Evolutionary conservation across 345 rosid species (phyloP).

Genomic region (Lepidium aucheri): DNA sequence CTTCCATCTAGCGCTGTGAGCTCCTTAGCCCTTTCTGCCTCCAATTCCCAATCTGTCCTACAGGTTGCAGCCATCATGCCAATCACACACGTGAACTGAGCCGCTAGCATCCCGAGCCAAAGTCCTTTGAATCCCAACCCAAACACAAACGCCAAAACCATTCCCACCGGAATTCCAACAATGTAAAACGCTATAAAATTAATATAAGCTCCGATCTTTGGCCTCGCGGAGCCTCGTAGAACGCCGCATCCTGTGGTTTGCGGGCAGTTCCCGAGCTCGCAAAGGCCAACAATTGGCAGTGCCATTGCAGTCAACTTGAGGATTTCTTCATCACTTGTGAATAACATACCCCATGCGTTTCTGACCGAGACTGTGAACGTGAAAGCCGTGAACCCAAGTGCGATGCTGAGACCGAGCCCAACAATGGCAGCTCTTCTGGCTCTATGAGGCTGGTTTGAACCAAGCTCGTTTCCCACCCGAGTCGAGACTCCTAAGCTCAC

Average conservation of each 20-base stretch:
- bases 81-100: conserved; percentile 17
- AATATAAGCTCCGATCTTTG: conserved; percentile 14
- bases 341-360: conserved; percentile 18
- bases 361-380: conserved; percentile 9
- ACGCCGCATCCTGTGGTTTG: conserved; percentile 23
- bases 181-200: conserved; percentile 14
- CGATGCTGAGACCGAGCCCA: conserved; percentile 24
- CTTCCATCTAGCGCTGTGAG: conserved; percentile 11
- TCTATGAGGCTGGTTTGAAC: conserved; percentile 11
- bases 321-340: conserved; percentile 7
- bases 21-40: conserved; percentile 16
- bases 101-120: conserved; percentile 28
- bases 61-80: conserved; percentile 20
- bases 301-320: conserved; percentile 8
- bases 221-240: conserved; percentile 21
- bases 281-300: conserved; percentile 18
- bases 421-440: conserved; percentile 21
- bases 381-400: conserved; percentile 17
- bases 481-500: conserved; percentile 25
- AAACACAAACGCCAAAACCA: conserved; percentile 1
- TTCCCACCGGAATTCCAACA: conserved; percentile 21
- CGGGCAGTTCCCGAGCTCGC: conserved; percentile 27
- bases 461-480: conserved; percentile 20
- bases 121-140: conserved; percentile 22
- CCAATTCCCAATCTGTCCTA: conserved; percentile 16